A percentile compares a stretch with the other conserved stretches of the same genome.
phyloP scores from a whole-genome alignment of 805 yeast species.

The Cyberlindnera euphorbiae region DNA sequence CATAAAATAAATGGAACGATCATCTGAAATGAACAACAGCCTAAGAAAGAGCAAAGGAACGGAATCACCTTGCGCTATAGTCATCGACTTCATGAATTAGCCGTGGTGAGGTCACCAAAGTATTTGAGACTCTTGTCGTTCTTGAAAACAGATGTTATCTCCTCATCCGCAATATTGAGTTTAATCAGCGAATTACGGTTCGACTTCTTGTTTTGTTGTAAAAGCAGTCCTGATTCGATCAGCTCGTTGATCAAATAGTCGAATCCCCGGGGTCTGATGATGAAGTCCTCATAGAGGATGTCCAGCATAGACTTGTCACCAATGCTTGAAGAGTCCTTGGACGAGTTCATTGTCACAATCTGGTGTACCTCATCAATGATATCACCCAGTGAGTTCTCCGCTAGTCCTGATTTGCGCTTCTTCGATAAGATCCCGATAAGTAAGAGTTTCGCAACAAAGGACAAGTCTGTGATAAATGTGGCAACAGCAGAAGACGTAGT shows the following conservation, averaged over 20 bases:
- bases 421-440: constrained; percentile 64
- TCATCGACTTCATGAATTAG: no score
- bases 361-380: constrained; percentile 71
- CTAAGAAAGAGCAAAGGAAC: no score
- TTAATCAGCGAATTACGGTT: constrained; percentile 64
- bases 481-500: constrained; percentile 72
- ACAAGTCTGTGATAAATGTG: constrained; percentile 49
- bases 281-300: constrained; percentile 30
- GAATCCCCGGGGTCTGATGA: constrained; percentile 54
- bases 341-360: constrained; percentile 38
- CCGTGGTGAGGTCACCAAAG: constrained; percentile 13
- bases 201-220: constrained; percentile 57
- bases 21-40: no score
- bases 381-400: constrained; percentile 71
- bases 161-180: constrained; percentile 67
- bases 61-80: no score
- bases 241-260: constrained; percentile 60
- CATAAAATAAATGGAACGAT: no score
- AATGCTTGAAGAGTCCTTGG: constrained; percentile 22
- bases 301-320: constrained; percentile 31
- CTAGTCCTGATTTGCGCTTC: constrained; percentile 60
- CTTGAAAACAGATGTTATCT: constrained; percentile 53
- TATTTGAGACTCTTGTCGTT: constrained; percentile 42
- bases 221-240: constrained; percentile 71
- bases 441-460: constrained; percentile 68